A percentile compares a stretch with the other conserved stretches of the same genome.
phyloP scores from a whole-genome alignment of 352 stramenopile genomes.

The Globisporangium carolinianum region DNA sequence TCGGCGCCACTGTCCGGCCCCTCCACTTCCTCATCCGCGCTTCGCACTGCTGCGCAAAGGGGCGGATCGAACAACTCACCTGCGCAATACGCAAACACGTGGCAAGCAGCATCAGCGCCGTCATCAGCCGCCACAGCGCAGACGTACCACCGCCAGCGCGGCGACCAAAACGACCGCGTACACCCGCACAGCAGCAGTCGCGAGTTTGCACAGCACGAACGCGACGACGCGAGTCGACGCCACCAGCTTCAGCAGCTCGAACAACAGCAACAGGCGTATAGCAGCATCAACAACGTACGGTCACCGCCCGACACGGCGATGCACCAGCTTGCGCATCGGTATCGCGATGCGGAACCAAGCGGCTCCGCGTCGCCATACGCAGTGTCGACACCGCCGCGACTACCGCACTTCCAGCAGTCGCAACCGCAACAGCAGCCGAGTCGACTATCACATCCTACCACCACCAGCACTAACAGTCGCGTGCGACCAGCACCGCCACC shows the following conservation, averaged over 20 bases:
- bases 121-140: neutral
- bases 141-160: neutral
- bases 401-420: neutral
- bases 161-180: neutral
- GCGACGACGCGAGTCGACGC: neutral
- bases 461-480: no score
- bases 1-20: neutral
- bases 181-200: neutral
- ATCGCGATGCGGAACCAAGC: neutral
- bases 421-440: no score
- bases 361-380: slow-evolving; percentile 6
- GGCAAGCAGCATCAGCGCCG: no score
- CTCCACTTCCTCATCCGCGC: no score
- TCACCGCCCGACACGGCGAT: neutral
- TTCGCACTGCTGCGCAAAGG: no score
- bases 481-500: neutral
- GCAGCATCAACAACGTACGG: no score
- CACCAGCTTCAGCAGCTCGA: neutral
- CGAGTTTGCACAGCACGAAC: neutral
- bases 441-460: no score
- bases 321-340: neutral
- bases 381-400: neutral
- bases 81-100: neutral
- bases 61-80: neutral
- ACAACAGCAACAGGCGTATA: neutral